Evolutionary conservation across 768 basidiomycete genomes (phyloP).

Genomic region (Bullera alba): DNA sequence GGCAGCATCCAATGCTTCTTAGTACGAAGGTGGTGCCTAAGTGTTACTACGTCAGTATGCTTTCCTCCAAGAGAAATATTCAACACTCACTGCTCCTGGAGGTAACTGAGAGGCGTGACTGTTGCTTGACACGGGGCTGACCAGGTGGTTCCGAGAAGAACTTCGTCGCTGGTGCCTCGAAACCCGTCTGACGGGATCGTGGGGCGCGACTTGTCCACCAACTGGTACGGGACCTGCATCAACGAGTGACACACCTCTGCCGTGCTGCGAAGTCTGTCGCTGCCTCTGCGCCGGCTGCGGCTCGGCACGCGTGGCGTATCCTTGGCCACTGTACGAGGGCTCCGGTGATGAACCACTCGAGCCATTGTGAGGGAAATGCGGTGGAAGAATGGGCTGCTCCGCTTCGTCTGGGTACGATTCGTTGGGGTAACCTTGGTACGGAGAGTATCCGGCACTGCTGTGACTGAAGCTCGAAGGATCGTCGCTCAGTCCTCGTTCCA

Average conservation of each 20-base stretch:
- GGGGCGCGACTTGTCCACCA: no score
- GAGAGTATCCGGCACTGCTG: slow-evolving; percentile 11
- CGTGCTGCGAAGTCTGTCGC: slow-evolving; percentile 45
- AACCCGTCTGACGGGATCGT: slow-evolving; percentile 60
- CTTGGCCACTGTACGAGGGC: no score
- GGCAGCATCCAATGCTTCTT: no score
- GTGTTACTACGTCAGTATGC: not conserved
- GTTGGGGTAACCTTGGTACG: slow-evolving; percentile 5
- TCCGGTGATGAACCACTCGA: no score
- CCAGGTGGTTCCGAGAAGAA: slow-evolving; percentile 28
- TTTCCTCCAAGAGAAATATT: not conserved
- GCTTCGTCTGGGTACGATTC: slow-evolving; percentile 27
- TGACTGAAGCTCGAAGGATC: slow-evolving; percentile 15
- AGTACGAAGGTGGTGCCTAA: slow-evolving; percentile 12
- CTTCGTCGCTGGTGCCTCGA: slow-evolving; percentile 52
- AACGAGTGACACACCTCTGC: slow-evolving; percentile 67
- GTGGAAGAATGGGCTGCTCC: slow-evolving; percentile 29
- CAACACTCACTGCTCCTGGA: slow-evolving; percentile 45
- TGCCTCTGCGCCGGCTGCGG: not conserved
- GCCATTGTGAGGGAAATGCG: slow-evolving; percentile 21
- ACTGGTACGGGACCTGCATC: slow-evolving; percentile 77
- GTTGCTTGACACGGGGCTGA: slow-evolving; percentile 18
- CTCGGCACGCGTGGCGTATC: no score
- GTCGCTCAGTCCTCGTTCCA: slow-evolving; percentile 20
- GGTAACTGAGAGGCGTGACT: slow-evolving; percentile 24